phyloP scores from a whole-genome alignment of 345 rosid genomes.

The Eutrema heterophyllum region DNA sequence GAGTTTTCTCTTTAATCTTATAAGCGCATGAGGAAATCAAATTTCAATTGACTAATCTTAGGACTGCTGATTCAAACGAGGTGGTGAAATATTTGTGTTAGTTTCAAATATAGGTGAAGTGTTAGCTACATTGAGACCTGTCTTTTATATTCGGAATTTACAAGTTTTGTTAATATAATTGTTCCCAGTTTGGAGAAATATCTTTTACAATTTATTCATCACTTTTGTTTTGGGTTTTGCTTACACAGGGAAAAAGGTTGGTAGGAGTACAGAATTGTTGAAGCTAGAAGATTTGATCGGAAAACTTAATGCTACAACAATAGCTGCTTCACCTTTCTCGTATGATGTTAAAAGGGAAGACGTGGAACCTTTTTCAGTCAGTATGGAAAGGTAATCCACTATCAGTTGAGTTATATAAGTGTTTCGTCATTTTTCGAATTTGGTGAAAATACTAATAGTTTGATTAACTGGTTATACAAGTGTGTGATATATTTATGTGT shows the following conservation, averaged over 20 bases:
- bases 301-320: conserved; percentile 66
- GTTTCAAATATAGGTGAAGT: background rate
- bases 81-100: background rate
- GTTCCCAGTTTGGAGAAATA: background rate
- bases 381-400: conserved; percentile 54
- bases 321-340: conserved; percentile 68
- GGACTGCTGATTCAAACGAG: background rate
- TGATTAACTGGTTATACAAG: background rate
- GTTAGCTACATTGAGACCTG: background rate
- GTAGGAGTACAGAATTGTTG: conserved; percentile 56
- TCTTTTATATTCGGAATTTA: background rate
- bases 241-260: conserved; percentile 66
- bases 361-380: conserved; percentile 62
- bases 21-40: background rate
- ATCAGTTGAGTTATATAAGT: background rate
- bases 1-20: conserved; percentile 12
- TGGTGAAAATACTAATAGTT: background rate
- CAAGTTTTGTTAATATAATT: background rate
- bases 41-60: background rate
- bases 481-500: background rate
- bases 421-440: background rate
- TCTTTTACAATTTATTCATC: background rate
- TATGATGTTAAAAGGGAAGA: conserved; percentile 66
- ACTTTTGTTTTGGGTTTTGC: background rate
- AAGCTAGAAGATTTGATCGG: conserved; percentile 66